These are phyloP conservation scores for Globisporangium alternatum DNA, from an alignment of 352 stramenopile genomes.

Conservation along the genomic window DNA sequence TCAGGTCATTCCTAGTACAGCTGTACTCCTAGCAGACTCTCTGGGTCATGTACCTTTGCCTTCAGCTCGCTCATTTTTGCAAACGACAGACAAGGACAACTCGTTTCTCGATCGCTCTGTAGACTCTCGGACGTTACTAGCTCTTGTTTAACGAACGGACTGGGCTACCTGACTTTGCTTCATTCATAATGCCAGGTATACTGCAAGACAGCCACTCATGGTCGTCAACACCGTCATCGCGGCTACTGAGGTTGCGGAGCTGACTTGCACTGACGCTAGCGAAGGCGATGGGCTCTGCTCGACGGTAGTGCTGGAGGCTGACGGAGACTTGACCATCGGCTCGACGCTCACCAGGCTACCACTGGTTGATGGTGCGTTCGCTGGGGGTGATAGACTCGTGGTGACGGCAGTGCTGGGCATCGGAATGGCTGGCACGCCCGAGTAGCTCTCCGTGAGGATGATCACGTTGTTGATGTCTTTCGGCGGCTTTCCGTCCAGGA, in stretches of 20 bases:
- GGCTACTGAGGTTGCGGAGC: not conserved
- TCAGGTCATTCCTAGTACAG: no score
- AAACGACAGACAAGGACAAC: no score
- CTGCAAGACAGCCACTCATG: not conserved
- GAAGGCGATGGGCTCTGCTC: not conserved
- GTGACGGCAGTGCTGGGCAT: not conserved
- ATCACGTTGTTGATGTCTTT: constrained; percentile 11
- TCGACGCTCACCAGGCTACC: not conserved
- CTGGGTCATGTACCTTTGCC: no score
- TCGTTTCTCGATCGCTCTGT: no score
- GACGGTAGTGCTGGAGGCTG: not conserved
- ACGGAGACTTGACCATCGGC: not conserved
- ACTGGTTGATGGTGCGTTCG: not conserved
- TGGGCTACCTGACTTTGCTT: not conserved
- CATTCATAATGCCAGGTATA: not conserved
- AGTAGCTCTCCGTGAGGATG: constrained; percentile 1
- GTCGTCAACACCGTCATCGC: not conserved
- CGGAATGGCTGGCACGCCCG: not conserved
- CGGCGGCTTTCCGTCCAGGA: not conserved
- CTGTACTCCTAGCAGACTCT: no score
- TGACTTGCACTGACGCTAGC: not conserved
- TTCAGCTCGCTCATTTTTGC: no score
- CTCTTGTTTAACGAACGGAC: not conserved
- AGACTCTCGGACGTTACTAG: no score
- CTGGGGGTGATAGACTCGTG: not conserved